These are phyloP conservation scores for Botryobasidium botryosum DNA, from an alignment of 768 basidiomycete genomes.

Conservation along the genomic window DNA sequence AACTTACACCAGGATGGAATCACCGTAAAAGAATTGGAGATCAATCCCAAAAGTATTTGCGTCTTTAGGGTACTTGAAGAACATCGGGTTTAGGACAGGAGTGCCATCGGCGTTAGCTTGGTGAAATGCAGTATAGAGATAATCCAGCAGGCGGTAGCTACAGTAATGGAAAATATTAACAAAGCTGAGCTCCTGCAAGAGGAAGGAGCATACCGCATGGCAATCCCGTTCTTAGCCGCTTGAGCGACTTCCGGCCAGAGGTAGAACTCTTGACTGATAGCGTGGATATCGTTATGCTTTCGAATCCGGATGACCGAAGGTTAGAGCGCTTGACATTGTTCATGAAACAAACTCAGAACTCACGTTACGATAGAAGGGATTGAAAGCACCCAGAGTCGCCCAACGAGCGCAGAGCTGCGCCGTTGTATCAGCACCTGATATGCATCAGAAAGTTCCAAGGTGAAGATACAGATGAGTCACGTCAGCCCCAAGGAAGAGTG, in stretches of 20 bases:
- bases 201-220: too few relatives aligned
- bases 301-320: neutral
- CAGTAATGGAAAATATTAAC: too few relatives aligned
- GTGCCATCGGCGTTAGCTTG: conserved; percentile 39
- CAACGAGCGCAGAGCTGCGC: conserved; percentile 57
- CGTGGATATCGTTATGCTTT: conserved; percentile 37
- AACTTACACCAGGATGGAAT: conserved; percentile 37
- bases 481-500: too few relatives aligned
- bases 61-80: conserved; percentile 53
- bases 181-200: too few relatives aligned
- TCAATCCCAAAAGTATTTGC: conserved; percentile 39
- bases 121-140: conserved; percentile 57
- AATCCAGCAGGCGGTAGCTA: conserved; percentile 53
- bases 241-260: conserved; percentile 38
- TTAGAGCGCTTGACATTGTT: neutral
- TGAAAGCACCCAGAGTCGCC: conserved; percentile 62
- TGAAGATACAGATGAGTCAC: too few relatives aligned
- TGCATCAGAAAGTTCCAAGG: too few relatives aligned
- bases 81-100: conserved; percentile 45
- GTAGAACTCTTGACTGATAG: conserved; percentile 49
- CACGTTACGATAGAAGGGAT: conserved; percentile 58
- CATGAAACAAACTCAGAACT: too few relatives aligned
- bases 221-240: conserved; percentile 42
- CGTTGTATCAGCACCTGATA: conserved; percentile 41
- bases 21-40: conserved; percentile 52